phyloP scores from a whole-genome alignment of 371 early-diverging fungal genomes.

The Blakeslea trispora region DNA sequence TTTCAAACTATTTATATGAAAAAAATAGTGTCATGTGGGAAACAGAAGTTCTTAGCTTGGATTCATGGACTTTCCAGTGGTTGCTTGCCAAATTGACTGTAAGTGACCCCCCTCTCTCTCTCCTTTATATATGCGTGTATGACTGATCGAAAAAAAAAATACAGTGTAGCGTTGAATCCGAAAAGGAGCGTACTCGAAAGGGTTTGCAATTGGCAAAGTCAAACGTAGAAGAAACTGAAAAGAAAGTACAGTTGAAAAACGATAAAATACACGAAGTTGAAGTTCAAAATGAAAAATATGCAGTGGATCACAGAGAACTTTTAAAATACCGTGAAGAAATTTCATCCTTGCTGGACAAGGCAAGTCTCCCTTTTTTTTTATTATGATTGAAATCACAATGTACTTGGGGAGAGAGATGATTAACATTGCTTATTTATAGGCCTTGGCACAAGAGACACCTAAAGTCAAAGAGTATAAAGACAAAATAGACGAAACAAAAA shows the following conservation, averaged over 20 bases:
- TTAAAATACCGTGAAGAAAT: slow-evolving; percentile 50
- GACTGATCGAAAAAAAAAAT: no score
- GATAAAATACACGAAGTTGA: slow-evolving; percentile 26
- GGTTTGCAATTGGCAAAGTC: slow-evolving; percentile 35
- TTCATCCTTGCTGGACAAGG: slow-evolving; percentile 36
- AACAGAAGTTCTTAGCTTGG: slow-evolving; percentile 26
- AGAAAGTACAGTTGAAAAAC: slow-evolving; percentile 27
- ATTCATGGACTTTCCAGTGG: slow-evolving; percentile 48
- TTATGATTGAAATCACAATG: no score
- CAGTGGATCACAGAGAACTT: slow-evolving; percentile 41
- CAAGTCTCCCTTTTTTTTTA: no score
- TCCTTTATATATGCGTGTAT: no score
- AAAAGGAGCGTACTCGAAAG: slow-evolving; percentile 25
- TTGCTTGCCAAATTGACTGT: slow-evolving; percentile 35
- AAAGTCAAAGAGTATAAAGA: background rate
- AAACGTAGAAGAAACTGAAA: slow-evolving; percentile 29
- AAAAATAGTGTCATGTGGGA: slow-evolving; percentile 34
- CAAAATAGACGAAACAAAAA: background rate
- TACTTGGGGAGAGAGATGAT: background rate
- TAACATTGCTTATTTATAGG: background rate
- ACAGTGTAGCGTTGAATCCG: slow-evolving; percentile 39
- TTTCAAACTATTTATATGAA: background rate
- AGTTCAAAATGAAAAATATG: slow-evolving; percentile 40
- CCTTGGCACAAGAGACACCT: background rate
- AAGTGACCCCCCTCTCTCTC: no score